A percentile compares a stretch with the other conserved stretches of the same genome.
Evolutionary conservation across 305 asterid genomes (phyloP).

Genomic region (Fraxinus paxiana): DNA sequence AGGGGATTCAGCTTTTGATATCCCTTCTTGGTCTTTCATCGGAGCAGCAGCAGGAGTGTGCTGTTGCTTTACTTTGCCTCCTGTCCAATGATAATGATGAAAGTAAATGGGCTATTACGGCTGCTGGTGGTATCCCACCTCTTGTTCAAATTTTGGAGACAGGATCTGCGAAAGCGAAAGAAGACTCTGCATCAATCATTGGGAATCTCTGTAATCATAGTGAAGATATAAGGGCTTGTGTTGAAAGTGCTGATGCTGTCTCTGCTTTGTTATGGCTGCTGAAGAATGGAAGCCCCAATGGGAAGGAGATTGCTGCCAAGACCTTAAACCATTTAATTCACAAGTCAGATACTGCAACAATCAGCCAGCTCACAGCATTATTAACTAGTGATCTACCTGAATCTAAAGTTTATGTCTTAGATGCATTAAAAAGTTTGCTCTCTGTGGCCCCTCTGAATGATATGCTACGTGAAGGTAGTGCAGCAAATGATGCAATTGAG

Average conservation of each 20-base stretch:
- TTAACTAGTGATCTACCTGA: constrained; percentile 91
- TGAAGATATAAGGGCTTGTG: constrained; percentile 99
- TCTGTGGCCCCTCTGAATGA: constrained; percentile 79
- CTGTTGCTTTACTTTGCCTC: constrained; percentile 91
- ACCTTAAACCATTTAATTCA: constrained; percentile 96
- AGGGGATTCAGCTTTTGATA: constrained; percentile 91
- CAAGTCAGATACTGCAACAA: constrained; percentile 95
- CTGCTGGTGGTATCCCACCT: constrained; percentile 99
- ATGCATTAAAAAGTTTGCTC: constrained; percentile 88
- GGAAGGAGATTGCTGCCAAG: constrained; percentile 96
- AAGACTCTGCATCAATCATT: constrained; percentile 93
- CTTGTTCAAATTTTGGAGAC: constrained; percentile 97
- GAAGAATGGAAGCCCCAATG: constrained; percentile 89
- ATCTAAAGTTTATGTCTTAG: constrained; percentile 86
- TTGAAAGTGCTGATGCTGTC: constrained; percentile 99
- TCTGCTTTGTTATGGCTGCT: constrained; percentile 96
- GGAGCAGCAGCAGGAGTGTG: constrained; percentile 99
- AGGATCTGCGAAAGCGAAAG: constrained; percentile 92
- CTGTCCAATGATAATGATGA: constrained; percentile 88
- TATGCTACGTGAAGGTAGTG: constrained; percentile 92
- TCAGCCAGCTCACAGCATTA: constrained; percentile 96
- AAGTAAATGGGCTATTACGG: constrained; percentile 99
- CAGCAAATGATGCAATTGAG: constrained; percentile 94
- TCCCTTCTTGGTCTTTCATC: constrained; percentile 99
- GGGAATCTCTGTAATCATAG: constrained; percentile 98